Evolutionary conservation across 257 asterid genomes (phyloP), one percentile per base, ranked within the genome.

Genomic region (Voacanga thouarsii): DNA sequence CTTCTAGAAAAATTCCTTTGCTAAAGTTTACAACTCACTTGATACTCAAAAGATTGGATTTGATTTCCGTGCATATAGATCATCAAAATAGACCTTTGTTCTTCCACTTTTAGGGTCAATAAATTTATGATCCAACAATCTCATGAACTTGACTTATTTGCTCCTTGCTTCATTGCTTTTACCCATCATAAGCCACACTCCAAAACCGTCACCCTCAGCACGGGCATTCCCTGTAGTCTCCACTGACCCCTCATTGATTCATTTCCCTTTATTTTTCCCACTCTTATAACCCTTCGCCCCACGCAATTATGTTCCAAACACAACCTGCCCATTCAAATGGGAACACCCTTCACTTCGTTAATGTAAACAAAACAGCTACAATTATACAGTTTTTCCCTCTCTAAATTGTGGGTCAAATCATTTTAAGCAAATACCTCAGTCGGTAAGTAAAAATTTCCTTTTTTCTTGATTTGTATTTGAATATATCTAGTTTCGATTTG

Each of bases 1-100:
- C 56, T 82, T 82, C 82, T 76, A 82, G 83, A 82, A 66, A 79
- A 60, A 82, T 81, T 68, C 84, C 83, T 75, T 45, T 19, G 77
- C 75, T 71, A 28, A 59, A 74, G 63, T 10, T 63, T 59, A 68
- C 77, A 47, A 39, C 24, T 19, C 78, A 72, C 1, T 72, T 51
- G 65, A 72, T 51, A 64, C 14, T 7, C 43, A 28, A 23, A 28
- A 28, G 5, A 12, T 65, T 3, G 45, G 45, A 64, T 64, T 64
- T 30, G 45, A 64, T 14, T 64, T 57, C 2, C 6, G 64, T 57
- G 64, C 12, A 3, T 9, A 49, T 49, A 59, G 44, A 26, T 4
- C 37, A 11, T 7, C 0, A 5, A 5, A 44, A 44, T 44, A 44
- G 47, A 44, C 47, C 47, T 8, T 4, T 44, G 6, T 19, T 2